A percentile compares a stretch with the other conserved stretches of the same genome.
Evolutionary conservation across 805 yeast genomes (phyloP).

Genomic region (Wickerhamomyces mucosus): DNA sequence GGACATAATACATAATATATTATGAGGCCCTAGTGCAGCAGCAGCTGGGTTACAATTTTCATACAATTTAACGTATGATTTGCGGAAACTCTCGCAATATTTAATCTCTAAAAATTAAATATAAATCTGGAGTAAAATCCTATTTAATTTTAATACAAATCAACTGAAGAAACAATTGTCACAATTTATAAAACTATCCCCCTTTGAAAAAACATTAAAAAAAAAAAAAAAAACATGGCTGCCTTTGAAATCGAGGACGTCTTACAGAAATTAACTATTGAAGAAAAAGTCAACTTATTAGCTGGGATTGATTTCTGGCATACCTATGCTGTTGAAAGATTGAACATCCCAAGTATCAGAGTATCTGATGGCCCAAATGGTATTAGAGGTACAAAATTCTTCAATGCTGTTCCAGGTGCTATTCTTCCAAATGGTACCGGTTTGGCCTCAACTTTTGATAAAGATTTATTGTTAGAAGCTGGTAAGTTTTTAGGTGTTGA

Average conservation of each 20-base stretch:
- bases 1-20: too few relatives aligned
- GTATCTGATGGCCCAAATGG: constrained; percentile 58
- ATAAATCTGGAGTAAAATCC: too few relatives aligned
- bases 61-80: too few relatives aligned
- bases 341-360: constrained; percentile 37
- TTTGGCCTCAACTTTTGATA: constrained; percentile 47
- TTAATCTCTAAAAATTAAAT: too few relatives aligned
- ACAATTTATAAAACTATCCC: too few relatives aligned
- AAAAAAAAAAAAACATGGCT: constrained; percentile 4
- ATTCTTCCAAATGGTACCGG: constrained; percentile 53
- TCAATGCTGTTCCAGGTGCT: constrained; percentile 42
- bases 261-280: constrained; percentile 16
- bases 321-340: constrained; percentile 29
- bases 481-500: constrained; percentile 47
- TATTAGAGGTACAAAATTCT: constrained; percentile 47
- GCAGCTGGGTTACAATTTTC: too few relatives aligned
- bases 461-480: constrained; percentile 35
- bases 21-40: too few relatives aligned
- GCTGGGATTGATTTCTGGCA: constrained; percentile 44
- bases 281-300: constrained; percentile 23
- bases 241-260: constrained; percentile 20
- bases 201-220: neutral
- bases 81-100: too few relatives aligned
- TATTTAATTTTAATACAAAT: too few relatives aligned
- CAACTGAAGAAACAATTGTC: too few relatives aligned